These are phyloP conservation scores for Neonectria ditissima DNA, from an alignment of 2,329 filamentous ascomycete genomes.

Conservation along the genomic window DNA sequence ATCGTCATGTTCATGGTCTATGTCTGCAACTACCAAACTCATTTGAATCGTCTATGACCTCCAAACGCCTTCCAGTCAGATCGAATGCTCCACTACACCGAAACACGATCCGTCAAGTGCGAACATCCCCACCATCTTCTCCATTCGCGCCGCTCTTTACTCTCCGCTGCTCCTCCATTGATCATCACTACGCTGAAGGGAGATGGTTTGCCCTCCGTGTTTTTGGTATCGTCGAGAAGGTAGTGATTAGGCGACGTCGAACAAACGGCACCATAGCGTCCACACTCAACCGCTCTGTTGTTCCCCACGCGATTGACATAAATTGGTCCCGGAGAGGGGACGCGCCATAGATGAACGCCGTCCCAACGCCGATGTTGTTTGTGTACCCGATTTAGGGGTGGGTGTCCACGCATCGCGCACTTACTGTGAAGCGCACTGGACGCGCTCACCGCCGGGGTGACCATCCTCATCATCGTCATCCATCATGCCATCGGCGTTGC, in stretches of 20 bases:
- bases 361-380: constrained; percentile 35
- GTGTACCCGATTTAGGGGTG: constrained; percentile 22
- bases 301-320: constrained; percentile 16
- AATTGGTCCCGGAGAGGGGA: constrained; percentile 22
- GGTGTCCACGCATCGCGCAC: constrained; percentile 34
- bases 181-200: constrained; percentile 30
- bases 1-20: constrained; percentile 50
- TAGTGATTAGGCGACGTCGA: constrained; percentile 41
- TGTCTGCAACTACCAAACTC: constrained; percentile 50
- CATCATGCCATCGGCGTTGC: constrained; percentile 68
- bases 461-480: constrained; percentile 85
- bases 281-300: constrained; percentile 30
- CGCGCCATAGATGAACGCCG: constrained; percentile 31
- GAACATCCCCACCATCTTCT: constrained; percentile 31
- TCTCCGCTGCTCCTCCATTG: constrained; percentile 10
- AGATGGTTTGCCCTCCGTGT: constrained; percentile 27
- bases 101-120: constrained; percentile 38
- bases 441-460: constrained; percentile 79
- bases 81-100: constrained; percentile 47
- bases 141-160: constrained; percentile 22
- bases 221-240: constrained; percentile 45
- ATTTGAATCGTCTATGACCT: constrained; percentile 56
- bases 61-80: constrained; percentile 53
- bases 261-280: constrained; percentile 33
- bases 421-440: constrained; percentile 92